A percentile compares a stretch with the other conserved stretches of the same genome.
Evolutionary conservation across 2,329 filamentous ascomycete genomes (phyloP).

Genomic region (Orbilia oligospora): DNA sequence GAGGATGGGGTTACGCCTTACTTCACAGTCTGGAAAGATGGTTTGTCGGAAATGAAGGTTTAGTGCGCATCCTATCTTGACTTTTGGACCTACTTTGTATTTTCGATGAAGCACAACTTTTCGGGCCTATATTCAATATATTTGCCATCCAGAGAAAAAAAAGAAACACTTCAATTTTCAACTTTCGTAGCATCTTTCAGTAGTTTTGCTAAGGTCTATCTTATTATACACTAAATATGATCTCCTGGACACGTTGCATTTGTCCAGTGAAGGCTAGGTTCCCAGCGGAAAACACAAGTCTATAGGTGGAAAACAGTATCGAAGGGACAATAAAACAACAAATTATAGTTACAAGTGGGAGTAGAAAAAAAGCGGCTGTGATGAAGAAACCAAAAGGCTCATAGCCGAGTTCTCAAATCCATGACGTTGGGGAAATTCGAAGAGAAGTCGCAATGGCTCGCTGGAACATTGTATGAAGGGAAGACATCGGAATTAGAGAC

Average conservation of each 20-base stretch:
- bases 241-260: conserved; percentile 25
- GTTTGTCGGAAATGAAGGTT: conserved; percentile 89
- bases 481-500: background rate
- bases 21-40: conserved; percentile 95
- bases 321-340: background rate
- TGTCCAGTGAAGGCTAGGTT: conserved; percentile 17
- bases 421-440: background rate
- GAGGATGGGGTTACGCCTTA: conserved; percentile 94
- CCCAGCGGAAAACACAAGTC: conserved; percentile 18
- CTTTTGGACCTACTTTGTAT: conserved; percentile 2
- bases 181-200: background rate
- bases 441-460: conserved; percentile 1
- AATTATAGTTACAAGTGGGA: conserved; percentile 27
- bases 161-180: background rate
- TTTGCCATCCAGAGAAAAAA: background rate
- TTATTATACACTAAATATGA: conserved; percentile 34
- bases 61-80: conserved; percentile 70
- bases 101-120: background rate
- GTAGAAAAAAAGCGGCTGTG: background rate
- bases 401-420: background rate
- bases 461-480: conserved; percentile 1
- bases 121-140: background rate
- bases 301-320: background rate
- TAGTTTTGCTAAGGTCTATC: conserved; percentile 1
- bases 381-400: background rate